These are phyloP conservation scores for Ambrosia trifida DNA, from an alignment of 129 eudicot species.

Conservation along the genomic window DNA sequence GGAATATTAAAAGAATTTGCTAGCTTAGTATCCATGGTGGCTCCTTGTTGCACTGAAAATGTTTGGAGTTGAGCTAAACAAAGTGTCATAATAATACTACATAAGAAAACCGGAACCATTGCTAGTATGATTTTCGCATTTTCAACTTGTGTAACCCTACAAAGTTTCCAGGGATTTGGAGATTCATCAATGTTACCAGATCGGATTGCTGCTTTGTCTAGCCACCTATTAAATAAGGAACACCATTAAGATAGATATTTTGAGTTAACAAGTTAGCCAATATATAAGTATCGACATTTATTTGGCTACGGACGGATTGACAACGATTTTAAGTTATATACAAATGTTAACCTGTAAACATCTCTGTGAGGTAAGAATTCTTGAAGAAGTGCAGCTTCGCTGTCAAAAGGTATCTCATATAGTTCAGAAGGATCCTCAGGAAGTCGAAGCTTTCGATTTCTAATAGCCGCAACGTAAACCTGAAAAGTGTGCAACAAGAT, in stretches of 20 bases:
- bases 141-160: slow-evolving; percentile 90
- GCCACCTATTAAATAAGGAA: slow-evolving; percentile 42
- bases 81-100: slow-evolving; percentile 65
- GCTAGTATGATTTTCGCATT: slow-evolving; percentile 69
- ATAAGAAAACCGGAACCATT: slow-evolving; percentile 60
- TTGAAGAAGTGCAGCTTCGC: slow-evolving; percentile 45
- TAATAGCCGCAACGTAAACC: slow-evolving; percentile 70
- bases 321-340: not conserved
- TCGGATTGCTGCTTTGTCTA: slow-evolving; percentile 77
- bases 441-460: slow-evolving; percentile 60
- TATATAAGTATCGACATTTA: too few relatives aligned
- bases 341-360: slow-evolving; percentile 47
- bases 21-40: slow-evolving; percentile 72
- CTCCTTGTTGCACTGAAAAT: slow-evolving; percentile 64
- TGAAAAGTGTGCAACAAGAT: slow-evolving; percentile 18
- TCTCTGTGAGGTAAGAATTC: slow-evolving; percentile 69
- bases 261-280: too few relatives aligned
- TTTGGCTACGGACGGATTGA: too few relatives aligned
- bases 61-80: slow-evolving; percentile 86
- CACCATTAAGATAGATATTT: not conserved
- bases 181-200: slow-evolving; percentile 18
- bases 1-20: slow-evolving; percentile 57
- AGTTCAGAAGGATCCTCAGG: slow-evolving; percentile 50
- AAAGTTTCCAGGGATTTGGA: slow-evolving; percentile 68
- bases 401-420: slow-evolving; percentile 54